A percentile compares a stretch with the other conserved stretches of the same genome.
Evolutionary conservation across 192 early-diverging fungal species (phyloP).

Genomic region (Podila horticola): DNA sequence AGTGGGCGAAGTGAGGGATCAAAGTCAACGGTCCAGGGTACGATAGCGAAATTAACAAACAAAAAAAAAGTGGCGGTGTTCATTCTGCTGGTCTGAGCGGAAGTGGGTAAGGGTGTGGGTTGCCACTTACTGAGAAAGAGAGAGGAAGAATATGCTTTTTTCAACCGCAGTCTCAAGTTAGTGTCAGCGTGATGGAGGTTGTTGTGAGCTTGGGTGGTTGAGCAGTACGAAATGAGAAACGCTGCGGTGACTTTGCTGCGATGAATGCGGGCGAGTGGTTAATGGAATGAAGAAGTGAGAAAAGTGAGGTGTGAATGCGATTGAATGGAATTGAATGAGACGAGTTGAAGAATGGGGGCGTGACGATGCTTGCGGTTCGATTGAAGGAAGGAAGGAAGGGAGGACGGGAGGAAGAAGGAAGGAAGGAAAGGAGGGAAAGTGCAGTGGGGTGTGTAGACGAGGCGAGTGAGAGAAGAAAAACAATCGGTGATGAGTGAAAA

Average conservation of each 20-base stretch:
- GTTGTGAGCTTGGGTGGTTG: not conserved
- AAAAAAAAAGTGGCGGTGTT: too few species aligned
- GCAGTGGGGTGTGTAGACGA: not conserved
- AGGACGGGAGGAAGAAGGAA: not conserved
- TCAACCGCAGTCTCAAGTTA: not conserved
- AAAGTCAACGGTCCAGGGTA: too few species aligned
- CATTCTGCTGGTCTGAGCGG: too few species aligned
- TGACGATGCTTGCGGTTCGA: not conserved
- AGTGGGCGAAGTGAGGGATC: not conserved
- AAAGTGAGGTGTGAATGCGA: not conserved
- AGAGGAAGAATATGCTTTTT: not conserved
- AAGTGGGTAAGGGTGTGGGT: too few species aligned
- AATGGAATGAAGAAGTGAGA: not conserved
- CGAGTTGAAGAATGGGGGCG: too few species aligned
- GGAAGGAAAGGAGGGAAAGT: not conserved
- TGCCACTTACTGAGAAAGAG: not conserved
- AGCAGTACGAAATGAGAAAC: too few species aligned
- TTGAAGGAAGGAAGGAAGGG: not conserved
- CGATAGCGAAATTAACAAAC: too few species aligned
- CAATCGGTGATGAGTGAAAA: not conserved
- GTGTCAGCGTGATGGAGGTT: not conserved
- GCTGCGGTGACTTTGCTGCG: too few species aligned
- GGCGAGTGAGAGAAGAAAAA: not conserved
- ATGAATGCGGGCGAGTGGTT: too few species aligned
- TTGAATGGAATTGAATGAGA: too few species aligned